Conservation (phyloP, 345 rosid genomes). For the Erysimum cheiranthoides region DNA sequence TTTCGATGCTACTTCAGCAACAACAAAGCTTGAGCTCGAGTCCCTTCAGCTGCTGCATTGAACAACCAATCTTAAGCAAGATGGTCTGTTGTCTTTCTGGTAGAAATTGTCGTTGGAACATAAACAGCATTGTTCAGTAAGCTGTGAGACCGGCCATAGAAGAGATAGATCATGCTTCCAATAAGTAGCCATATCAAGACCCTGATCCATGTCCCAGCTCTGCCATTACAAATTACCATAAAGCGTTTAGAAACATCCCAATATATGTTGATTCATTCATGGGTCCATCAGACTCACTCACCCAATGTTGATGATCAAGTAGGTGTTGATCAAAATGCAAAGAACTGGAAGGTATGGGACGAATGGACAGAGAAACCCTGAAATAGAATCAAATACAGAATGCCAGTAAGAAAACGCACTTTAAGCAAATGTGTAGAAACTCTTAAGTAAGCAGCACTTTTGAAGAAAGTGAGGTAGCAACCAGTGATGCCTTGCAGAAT, state of each 20-base stretch:
- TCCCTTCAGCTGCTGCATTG: slow-evolving; percentile 14
- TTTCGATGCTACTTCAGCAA: slow-evolving; percentile 23
- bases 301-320: slow-evolving; percentile 68
- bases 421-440: slow-evolving; percentile 12
- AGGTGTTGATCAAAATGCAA: slow-evolving; percentile 64
- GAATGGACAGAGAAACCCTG: slow-evolving; percentile 71
- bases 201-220: slow-evolving; percentile 67
- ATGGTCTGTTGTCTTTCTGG: slow-evolving; percentile 50
- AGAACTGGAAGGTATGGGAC: slow-evolving; percentile 66
- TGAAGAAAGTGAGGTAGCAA: neutral
- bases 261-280: neutral
- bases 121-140: slow-evolving; percentile 50
- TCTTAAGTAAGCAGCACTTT: neutral
- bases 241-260: slow-evolving; percentile 22
- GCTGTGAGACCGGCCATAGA: slow-evolving; percentile 68
- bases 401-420: neutral
- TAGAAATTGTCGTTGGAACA: slow-evolving; percentile 48
- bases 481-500: slow-evolving; percentile 5
- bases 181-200: slow-evolving; percentile 68
- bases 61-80: slow-evolving; percentile 37
- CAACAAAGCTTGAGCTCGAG: slow-evolving; percentile 34
- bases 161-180: slow-evolving; percentile 58
- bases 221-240: slow-evolving; percentile 42
- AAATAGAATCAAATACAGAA: neutral
- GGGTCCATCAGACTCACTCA: slow-evolving; percentile 45